These are phyloP conservation scores for Stachybotrys chlorohalonatus DNA, from an alignment of 2,329 filamentous ascomycete species.

Conservation along the genomic window DNA sequence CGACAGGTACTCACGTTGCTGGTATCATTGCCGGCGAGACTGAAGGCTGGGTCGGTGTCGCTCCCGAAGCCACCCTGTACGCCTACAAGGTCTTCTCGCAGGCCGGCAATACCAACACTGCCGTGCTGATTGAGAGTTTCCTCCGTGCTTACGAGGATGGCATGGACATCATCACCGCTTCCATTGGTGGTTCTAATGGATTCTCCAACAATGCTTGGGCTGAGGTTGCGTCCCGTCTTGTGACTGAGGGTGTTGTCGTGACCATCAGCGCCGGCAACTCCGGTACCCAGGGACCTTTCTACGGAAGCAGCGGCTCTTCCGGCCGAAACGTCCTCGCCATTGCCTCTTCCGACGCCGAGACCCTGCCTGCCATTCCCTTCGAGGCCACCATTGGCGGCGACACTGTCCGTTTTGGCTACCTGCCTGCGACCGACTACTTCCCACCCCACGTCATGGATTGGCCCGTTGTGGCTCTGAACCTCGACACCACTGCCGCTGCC, in stretches of 20 bases:
- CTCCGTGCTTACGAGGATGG: constrained; percentile 23
- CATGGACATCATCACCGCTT: constrained; percentile 26
- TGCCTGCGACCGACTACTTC: constrained; percentile 3
- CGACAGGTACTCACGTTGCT: constrained; percentile 15
- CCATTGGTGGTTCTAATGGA: constrained; percentile 18
- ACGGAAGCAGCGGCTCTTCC: constrained; percentile 28
- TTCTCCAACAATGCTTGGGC: constrained; percentile 20
- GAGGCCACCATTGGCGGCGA: constrained; percentile 16
- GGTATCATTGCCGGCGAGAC: constrained; percentile 19
- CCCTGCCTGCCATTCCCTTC: constrained; percentile 8
- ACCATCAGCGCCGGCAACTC: constrained; percentile 35
- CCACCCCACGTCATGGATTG: constrained; percentile 7
- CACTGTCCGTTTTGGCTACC: constrained; percentile 6
- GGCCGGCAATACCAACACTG: neutral
- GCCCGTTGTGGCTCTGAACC: constrained; percentile 13
- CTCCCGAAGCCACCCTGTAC: constrained; percentile 15
- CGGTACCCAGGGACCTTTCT: constrained; percentile 32
- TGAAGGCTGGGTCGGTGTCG: constrained; percentile 12
- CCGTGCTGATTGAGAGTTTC: constrained; percentile 22
- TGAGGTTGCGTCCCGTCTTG: constrained; percentile 19
- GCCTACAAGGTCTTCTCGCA: constrained; percentile 18
- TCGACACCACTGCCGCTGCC: constrained; percentile 8
- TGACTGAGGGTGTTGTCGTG: constrained; percentile 31
- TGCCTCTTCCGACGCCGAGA: constrained; percentile 28
- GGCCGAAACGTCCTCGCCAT: constrained; percentile 32